Conservation (phyloP, 2,329 filamentous ascomycete genomes). For the Emericellopsis cladophorae region DNA sequence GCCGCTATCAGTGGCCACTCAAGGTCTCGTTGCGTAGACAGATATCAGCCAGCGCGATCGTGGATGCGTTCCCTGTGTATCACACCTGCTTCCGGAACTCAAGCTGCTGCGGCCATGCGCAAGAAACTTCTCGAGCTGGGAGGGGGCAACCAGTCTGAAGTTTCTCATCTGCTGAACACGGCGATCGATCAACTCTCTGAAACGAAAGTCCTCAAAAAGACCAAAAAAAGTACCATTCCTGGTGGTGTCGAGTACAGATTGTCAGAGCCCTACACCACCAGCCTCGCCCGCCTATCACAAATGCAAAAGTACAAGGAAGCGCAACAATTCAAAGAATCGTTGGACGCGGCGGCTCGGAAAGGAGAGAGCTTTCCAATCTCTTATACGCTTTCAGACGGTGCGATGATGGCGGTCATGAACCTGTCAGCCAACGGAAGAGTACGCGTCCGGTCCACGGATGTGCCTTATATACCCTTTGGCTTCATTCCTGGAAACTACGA, state of each 20-base stretch:
- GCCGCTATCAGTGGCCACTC: conserved; percentile 14
- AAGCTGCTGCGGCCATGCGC: conserved; percentile 12
- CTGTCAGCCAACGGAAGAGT: conserved; percentile 48
- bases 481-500: conserved; percentile 62
- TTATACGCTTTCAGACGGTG: conserved; percentile 48
- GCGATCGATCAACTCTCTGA: conserved; percentile 35
- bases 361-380: conserved; percentile 30
- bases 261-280: conserved; percentile 42
- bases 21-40: conserved; percentile 5
- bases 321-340: conserved; percentile 41
- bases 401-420: conserved; percentile 54
- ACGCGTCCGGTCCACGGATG: conserved; percentile 35
- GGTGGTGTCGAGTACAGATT: conserved; percentile 50
- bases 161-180: conserved; percentile 26
- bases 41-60: conserved; percentile 34
- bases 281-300: conserved; percentile 43
- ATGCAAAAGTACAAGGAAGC: conserved; percentile 45
- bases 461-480: conserved; percentile 54
- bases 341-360: conserved; percentile 43
- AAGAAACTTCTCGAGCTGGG: conserved; percentile 38
- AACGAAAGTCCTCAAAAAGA: conserved; percentile 44
- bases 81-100: conserved; percentile 21
- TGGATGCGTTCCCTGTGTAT: conserved; percentile 48
- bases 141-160: conserved; percentile 23
- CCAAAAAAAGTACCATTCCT: conserved; percentile 40